Conservation (phyloP, 208 protist species). For the Acanthamoeba lenticulata region DNA sequence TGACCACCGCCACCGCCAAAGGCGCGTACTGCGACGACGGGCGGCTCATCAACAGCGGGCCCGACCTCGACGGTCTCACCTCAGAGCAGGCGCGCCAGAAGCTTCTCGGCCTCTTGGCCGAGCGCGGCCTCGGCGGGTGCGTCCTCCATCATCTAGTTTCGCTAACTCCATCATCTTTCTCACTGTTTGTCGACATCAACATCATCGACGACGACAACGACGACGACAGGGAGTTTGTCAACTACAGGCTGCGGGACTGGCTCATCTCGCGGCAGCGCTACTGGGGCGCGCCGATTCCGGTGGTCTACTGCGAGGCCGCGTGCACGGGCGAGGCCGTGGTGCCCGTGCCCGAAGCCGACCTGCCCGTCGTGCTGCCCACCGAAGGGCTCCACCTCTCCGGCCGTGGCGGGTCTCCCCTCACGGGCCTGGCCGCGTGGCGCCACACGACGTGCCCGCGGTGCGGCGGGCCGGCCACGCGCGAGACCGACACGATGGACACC, state of each 20-base stretch:
- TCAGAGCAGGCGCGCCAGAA: not conserved
- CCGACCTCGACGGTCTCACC: not conserved
- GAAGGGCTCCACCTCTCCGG: constrained; percentile 67
- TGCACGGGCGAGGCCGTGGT: constrained; percentile 83
- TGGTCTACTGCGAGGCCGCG: constrained; percentile 82
- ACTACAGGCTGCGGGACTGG: constrained; percentile 89
- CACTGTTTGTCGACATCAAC: not conserved
- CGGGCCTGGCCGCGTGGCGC: constrained; percentile 68
- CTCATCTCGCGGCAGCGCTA: constrained; percentile 89
- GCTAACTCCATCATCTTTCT: not conserved
- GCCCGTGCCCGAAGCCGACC: constrained; percentile 81
- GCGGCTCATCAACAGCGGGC: not conserved
- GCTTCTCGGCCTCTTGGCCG: not conserved
- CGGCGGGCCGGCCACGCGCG: constrained; percentile 79
- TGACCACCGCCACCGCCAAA: too few relatives aligned
- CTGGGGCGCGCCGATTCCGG: constrained; percentile 88
- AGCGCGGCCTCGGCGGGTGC: not conserved
- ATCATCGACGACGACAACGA: not conserved
- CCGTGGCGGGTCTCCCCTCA: constrained; percentile 70
- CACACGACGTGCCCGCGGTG: constrained; percentile 82
- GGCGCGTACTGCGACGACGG: constrained; percentile 22
- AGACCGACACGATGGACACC: constrained; percentile 93
- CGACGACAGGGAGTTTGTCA: constrained; percentile 31
- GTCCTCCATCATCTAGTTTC: not conserved
- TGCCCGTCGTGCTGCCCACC: constrained; percentile 84